These are phyloP conservation scores for Clathrus columnatus DNA, from an alignment of 768 basidiomycete species.

Conservation along the genomic window DNA sequence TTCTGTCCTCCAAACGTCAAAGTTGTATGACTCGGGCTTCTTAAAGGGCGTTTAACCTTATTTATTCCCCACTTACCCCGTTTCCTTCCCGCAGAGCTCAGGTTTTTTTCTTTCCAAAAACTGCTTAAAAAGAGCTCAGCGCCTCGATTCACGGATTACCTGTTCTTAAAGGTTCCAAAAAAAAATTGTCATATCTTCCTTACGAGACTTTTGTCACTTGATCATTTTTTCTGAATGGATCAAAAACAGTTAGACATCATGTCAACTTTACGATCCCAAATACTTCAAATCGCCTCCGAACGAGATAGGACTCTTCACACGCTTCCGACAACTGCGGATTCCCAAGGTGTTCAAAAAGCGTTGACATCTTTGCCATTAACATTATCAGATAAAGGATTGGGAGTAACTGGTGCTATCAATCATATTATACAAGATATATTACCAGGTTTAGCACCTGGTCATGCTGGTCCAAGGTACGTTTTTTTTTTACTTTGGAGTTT, in stretches of 20 bases:
- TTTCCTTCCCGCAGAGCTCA: too few relatives aligned
- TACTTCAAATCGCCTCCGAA: conserved; percentile 4
- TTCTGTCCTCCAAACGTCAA: too few relatives aligned
- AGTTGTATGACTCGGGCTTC: too few relatives aligned
- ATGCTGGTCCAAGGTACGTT: conserved; percentile 25
- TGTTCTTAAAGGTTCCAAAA: not conserved
- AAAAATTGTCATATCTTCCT: not conserved
- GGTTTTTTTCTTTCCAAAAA: too few relatives aligned
- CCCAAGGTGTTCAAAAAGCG: conserved; percentile 13
- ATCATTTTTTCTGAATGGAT: too few relatives aligned
- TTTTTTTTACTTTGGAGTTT: not conserved
- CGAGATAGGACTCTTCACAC: not conserved
- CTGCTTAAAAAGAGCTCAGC: too few relatives aligned
- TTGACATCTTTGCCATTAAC: conserved; percentile 17
- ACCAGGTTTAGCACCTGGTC: conserved; percentile 26
- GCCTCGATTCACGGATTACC: not conserved
- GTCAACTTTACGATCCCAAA: not conserved
- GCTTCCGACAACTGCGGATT: conserved; percentile 4
- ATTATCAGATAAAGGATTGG: conserved; percentile 25
- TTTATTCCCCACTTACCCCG: too few relatives aligned
- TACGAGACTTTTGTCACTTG: not conserved
- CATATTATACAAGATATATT: conserved; percentile 23
- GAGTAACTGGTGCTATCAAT: conserved; percentile 18
- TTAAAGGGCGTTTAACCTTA: too few relatives aligned
- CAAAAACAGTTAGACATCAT: not conserved